Evolutionary conservation across 2,329 filamentous ascomycete genomes (phyloP).

Genomic region (Trichoderma aggressivum): DNA sequence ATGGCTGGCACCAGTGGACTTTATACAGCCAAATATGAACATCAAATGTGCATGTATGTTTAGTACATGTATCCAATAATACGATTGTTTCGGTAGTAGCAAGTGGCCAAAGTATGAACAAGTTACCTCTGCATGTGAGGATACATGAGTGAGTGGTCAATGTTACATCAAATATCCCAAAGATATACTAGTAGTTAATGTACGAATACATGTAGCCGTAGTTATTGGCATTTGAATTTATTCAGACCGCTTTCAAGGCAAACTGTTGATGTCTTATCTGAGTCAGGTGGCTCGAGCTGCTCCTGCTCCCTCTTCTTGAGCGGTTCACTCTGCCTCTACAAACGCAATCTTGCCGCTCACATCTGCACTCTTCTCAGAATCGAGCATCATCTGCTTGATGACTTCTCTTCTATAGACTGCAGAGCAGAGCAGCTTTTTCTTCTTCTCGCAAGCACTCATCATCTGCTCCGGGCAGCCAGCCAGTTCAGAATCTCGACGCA

Average conservation of each 20-base stretch:
- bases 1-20: too few relatives aligned
- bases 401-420: accelerated
- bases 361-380: neutral
- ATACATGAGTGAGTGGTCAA: too few relatives aligned
- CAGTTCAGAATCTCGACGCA: neutral
- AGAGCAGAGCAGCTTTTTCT: neutral
- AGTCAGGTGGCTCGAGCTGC: neutral
- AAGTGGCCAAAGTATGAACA: too few relatives aligned
- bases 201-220: neutral
- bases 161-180: too few relatives aligned
- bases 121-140: too few relatives aligned
- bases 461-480: neutral
- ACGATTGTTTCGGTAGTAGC: too few relatives aligned
- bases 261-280: neutral
- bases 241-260: neutral
- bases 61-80: too few relatives aligned
- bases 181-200: too few relatives aligned
- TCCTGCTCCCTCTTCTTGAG: neutral
- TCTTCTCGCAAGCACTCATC: too few relatives aligned
- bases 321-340: neutral
- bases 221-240: neutral
- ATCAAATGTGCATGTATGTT: too few relatives aligned
- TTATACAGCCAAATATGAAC: too few relatives aligned
- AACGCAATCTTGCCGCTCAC: neutral
- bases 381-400: neutral